phyloP scores from a whole-genome alignment of 257 asterid genomes.

The Penstemon newberryi region DNA sequence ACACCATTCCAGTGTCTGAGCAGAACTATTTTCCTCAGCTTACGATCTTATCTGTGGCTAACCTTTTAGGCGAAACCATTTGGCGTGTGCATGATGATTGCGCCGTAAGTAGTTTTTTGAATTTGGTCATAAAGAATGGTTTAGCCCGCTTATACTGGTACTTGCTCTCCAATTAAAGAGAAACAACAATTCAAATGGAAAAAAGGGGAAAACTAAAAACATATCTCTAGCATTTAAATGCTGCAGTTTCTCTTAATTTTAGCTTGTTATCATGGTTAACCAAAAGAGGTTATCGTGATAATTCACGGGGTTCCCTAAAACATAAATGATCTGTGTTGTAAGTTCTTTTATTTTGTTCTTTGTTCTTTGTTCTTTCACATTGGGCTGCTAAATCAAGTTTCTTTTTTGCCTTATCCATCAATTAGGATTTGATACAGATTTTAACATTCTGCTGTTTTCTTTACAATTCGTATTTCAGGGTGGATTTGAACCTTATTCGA shows the following conservation, averaged over 20 bases:
- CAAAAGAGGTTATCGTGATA: background rate
- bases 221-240: background rate
- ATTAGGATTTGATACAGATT: no score
- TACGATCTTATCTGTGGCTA: conserved; percentile 82
- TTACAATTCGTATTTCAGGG: conserved; percentile 46
- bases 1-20: conserved; percentile 88
- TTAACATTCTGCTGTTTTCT: background rate
- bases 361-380: no score
- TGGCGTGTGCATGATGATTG: conserved; percentile 97
- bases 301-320: background rate
- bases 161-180: background rate
- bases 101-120: conserved; percentile 57
- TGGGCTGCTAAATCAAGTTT: no score
- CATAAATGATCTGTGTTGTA: no score
- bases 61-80: conserved; percentile 87
- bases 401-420: no score
- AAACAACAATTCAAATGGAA: background rate
- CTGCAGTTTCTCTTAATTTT: background rate
- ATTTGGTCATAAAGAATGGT: background rate
- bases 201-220: background rate
- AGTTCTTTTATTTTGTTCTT: background rate
- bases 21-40: conserved; percentile 89
- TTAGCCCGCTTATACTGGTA: background rate
- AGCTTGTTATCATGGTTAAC: background rate
- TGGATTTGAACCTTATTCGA: conserved; percentile 74